phyloP scores from a whole-genome alignment of 2,329 filamentous ascomycete species.

The Endocalyx cinctus region DNA sequence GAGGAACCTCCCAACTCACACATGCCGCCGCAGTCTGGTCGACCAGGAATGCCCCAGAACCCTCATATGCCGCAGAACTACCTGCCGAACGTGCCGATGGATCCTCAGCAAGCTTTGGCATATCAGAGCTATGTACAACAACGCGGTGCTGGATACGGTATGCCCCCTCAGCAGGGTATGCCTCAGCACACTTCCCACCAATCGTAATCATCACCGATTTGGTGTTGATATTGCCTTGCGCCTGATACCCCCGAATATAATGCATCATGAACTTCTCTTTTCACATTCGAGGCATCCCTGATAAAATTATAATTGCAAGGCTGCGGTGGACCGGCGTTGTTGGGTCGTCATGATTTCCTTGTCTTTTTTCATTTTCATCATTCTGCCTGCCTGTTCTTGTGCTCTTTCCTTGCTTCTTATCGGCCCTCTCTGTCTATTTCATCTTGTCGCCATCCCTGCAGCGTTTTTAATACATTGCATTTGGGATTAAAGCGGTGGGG shows the following conservation, averaged over 20 bases:
- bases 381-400: slow-evolving; percentile 5
- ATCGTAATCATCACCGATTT: slow-evolving; percentile 46
- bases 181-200: slow-evolving; percentile 79
- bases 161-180: slow-evolving; percentile 74
- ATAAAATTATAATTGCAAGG: slow-evolving; percentile 35
- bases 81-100: slow-evolving; percentile 62
- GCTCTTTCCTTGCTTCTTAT: neutral
- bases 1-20: slow-evolving; percentile 80
- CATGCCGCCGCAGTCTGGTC: slow-evolving; percentile 60
- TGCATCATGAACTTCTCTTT: slow-evolving; percentile 41
- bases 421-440: slow-evolving; percentile 4
- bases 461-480: no score
- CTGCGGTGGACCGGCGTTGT: slow-evolving; percentile 30
- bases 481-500: no score
- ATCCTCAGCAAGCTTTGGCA: slow-evolving; percentile 72
- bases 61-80: slow-evolving; percentile 60
- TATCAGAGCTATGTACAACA: slow-evolving; percentile 82
- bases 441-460: slow-evolving; percentile 13
- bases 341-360: neutral
- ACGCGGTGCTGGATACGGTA: slow-evolving; percentile 68
- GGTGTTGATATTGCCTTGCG: slow-evolving; percentile 28
- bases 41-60: slow-evolving; percentile 62
- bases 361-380: no score
- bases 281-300: slow-evolving; percentile 29
- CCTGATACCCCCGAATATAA: slow-evolving; percentile 58